These are phyloP conservation scores for Oryza glumipatula DNA, from an alignment of 176 grass and related monocot species.

Conservation along the genomic window DNA sequence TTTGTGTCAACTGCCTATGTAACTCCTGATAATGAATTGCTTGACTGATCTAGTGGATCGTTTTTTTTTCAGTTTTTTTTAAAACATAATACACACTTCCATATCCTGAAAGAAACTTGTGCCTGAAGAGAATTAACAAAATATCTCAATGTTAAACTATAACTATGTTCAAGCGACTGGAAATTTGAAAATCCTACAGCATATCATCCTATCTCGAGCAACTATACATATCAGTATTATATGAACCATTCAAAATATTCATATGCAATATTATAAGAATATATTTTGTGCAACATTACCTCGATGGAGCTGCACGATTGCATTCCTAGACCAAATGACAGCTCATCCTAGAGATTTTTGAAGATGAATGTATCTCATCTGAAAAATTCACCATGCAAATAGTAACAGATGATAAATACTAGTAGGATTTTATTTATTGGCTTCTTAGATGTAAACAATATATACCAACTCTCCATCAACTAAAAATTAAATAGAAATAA, in stretches of 20 bases:
- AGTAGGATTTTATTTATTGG: not conserved
- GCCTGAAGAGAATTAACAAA: not conserved
- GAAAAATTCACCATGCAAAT: not conserved
- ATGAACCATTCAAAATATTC: not conserved
- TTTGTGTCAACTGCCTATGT: not conserved
- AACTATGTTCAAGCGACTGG: not conserved
- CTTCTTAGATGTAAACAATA: not conserved
- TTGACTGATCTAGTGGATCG: constrained; percentile 5
- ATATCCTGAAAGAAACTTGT: constrained; percentile 24
- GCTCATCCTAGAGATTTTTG: not conserved
- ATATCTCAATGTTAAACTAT: not conserved
- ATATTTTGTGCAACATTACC: not conserved
- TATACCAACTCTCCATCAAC: not conserved
- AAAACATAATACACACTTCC: not conserved
- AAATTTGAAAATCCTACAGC: not conserved
- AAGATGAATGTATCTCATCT: not conserved
- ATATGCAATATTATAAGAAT: not conserved
- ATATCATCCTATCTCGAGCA: not conserved
- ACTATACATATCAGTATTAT: not conserved
- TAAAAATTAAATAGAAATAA: not conserved
- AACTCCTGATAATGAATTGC: constrained; percentile 17
- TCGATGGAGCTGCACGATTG: not conserved
- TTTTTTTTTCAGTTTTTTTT: not conserved
- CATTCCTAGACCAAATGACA: constrained; percentile 11
- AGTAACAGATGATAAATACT: not conserved